Base-by-base conservation (phyloP, 2,329 filamentous ascomycete genomes). In the Fusarium virguliforme region DNA sequence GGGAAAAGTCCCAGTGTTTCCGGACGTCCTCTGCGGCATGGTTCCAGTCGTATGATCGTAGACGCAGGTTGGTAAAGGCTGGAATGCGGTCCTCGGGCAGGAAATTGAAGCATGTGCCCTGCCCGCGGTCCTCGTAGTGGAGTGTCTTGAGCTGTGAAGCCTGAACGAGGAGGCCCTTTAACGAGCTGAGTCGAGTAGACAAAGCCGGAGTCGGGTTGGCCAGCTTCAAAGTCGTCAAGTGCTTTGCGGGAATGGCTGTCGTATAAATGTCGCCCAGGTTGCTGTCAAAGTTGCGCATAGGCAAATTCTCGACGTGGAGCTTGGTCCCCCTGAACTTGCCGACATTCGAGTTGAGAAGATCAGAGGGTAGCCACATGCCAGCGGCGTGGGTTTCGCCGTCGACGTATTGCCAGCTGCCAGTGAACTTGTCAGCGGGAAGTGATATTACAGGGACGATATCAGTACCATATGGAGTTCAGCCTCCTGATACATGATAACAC, bases 31-130 rank as follows among this genome's bases (percentile, higher is more conserved):
- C 75, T 0, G 70, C 53, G 1, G 75, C 76, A 67, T 87, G 85
- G 9, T 80, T 76, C 85, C 85, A 87, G 75, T 86, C 82, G 67
- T 87, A 87, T 2, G 83, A 85, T 54, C 80, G 81, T 38, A 87
- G 75, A 1, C 73, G 76, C 4, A 87, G 76, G 8, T 83, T 79
- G 22, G 71, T 72, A 6, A 87, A 72, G 0, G 84, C 75, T 1
- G 85, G 85, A 26, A 87, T 74, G 10, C 82, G 78, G 60, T 87
- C 84, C 18, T 73, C 76, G 0, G 65, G 66, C 0, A 59, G 40
- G 34, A 87, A 86, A 3, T 65, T 65, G 69, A 87, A 86, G 48
- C 77, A 81, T 13, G 81, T 84, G 4, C 84, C 84, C 60, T 85
- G 83, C 1, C 84, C 84, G 10, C 81, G 74, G 59, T 85, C 84